Conservation (phyloP, 1,284 basidiomycete species). For the Phellinidium pouzarii region DNA sequence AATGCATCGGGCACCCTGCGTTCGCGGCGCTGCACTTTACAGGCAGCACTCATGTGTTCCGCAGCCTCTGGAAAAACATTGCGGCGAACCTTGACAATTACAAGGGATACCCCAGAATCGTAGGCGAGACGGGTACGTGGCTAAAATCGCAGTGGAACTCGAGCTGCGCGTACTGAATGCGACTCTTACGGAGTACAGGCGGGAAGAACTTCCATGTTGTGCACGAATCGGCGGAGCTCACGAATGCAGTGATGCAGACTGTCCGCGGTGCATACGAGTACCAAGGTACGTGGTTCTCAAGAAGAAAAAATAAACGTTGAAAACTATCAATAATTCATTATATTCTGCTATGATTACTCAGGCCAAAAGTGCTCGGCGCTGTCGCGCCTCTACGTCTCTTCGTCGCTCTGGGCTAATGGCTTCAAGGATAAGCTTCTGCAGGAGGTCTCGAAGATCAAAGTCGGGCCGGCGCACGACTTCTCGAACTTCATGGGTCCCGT, state of each 20-base stretch:
- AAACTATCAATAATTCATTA: too few species aligned
- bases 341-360: constrained; percentile 24
- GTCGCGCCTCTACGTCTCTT: constrained; percentile 86
- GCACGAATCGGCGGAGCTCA: constrained; percentile 82
- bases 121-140: constrained; percentile 74
- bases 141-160: not conserved
- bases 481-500: constrained; percentile 93
- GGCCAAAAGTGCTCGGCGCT: constrained; percentile 97
- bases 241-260: constrained; percentile 84
- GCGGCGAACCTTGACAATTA: constrained; percentile 83
- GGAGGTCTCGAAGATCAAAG: constrained; percentile 79
- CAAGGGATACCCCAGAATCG: constrained; percentile 87
- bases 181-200: constrained; percentile 33
- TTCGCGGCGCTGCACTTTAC: constrained; percentile 97
- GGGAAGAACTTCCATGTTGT: constrained; percentile 99
- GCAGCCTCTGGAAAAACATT: constrained; percentile 95
- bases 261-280: constrained; percentile 95
- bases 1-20: constrained; percentile 70
- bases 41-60: constrained; percentile 92
- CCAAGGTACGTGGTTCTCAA: constrained; percentile 68
- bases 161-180: not conserved
- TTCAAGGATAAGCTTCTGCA: constrained; percentile 79
- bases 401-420: constrained; percentile 79
- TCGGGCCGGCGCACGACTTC: constrained; percentile 78
- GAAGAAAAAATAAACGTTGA: too few species aligned